Evolutionary conservation across 352 stramenopile genomes (phyloP).

Genomic region (Phytophthora pistaciae): DNA sequence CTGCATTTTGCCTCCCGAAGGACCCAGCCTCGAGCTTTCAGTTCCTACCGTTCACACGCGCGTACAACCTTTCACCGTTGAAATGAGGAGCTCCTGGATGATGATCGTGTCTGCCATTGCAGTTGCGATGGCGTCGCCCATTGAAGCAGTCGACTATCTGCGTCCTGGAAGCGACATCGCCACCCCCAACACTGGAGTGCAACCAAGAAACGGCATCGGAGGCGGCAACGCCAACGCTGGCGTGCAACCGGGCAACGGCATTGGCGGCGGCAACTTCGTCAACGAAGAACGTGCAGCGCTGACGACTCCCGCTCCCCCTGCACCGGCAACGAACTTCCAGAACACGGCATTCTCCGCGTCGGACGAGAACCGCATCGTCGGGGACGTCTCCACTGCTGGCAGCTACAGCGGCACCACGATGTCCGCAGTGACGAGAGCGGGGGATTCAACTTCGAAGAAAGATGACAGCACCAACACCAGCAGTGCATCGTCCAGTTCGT

Average conservation of each 20-base stretch:
- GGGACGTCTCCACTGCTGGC: slow-evolving; percentile 15
- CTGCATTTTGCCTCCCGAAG: slow-evolving; percentile 12
- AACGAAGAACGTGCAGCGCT: neutral
- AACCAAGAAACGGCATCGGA: neutral
- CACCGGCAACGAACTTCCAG: slow-evolving; percentile 18
- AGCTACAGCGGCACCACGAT: slow-evolving; percentile 21
- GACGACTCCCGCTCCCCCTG: neutral
- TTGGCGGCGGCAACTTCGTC: slow-evolving; percentile 13
- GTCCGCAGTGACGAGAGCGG: slow-evolving; percentile 1
- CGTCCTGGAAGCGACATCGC: neutral
- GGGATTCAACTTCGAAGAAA: slow-evolving; percentile 8
- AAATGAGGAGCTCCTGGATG: slow-evolving; percentile 12
- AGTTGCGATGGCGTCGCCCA: slow-evolving; percentile 7
- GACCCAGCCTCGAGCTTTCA: neutral
- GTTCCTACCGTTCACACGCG: slow-evolving; percentile 9
- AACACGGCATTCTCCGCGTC: slow-evolving; percentile 23
- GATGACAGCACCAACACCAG: slow-evolving; percentile 1
- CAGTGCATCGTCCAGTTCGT: neutral
- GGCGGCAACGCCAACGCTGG: neutral
- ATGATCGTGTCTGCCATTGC: slow-evolving; percentile 6
- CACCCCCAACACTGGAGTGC: neutral
- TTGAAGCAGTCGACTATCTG: slow-evolving; percentile 6
- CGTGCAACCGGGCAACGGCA: slow-evolving; percentile 13
- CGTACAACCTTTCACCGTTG: neutral
- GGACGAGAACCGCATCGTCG: slow-evolving; percentile 17